Evolutionary conservation across 192 early-diverging fungal genomes (phyloP).

Genomic region (Coemansia sp.): DNA sequence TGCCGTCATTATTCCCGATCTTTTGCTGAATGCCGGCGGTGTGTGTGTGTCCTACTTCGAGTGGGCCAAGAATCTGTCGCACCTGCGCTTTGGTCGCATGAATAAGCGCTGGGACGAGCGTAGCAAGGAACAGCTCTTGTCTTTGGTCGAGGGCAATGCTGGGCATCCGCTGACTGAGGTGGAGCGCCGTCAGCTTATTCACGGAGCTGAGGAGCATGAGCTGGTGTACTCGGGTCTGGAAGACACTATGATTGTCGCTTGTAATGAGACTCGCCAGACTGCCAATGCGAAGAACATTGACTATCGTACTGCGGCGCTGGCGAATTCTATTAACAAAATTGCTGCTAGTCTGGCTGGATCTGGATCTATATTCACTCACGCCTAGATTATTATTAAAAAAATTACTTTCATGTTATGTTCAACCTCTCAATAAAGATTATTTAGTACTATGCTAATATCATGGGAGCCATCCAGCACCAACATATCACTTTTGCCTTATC

Average conservation of each 20-base stretch:
- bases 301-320: slow-evolving; percentile 75
- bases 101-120: slow-evolving; percentile 82
- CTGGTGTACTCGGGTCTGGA: slow-evolving; percentile 84
- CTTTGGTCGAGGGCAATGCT: slow-evolving; percentile 73
- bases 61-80: slow-evolving; percentile 86
- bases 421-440: background rate
- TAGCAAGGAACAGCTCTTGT: slow-evolving; percentile 69
- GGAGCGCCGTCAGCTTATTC: slow-evolving; percentile 75
- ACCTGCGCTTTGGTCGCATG: slow-evolving; percentile 85
- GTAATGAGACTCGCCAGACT: slow-evolving; percentile 72
- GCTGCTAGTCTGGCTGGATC: slow-evolving; percentile 72
- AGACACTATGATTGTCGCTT: slow-evolving; percentile 85
- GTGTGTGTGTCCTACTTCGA: slow-evolving; percentile 83
- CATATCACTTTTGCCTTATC: too few relatives aligned
- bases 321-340: slow-evolving; percentile 85
- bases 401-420: background rate
- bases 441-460: too few relatives aligned
- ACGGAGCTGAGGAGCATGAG: slow-evolving; percentile 84
- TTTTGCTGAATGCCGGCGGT: slow-evolving; percentile 80
- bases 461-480: too few relatives aligned
- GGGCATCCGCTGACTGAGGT: slow-evolving; percentile 71
- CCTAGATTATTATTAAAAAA: slow-evolving; percentile 29
- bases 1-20: slow-evolving; percentile 71
- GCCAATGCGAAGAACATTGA: slow-evolving; percentile 68
- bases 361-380: slow-evolving; percentile 73